Conservation (phyloP, 257 asterid species). For the Lavandula angustifolia region DNA sequence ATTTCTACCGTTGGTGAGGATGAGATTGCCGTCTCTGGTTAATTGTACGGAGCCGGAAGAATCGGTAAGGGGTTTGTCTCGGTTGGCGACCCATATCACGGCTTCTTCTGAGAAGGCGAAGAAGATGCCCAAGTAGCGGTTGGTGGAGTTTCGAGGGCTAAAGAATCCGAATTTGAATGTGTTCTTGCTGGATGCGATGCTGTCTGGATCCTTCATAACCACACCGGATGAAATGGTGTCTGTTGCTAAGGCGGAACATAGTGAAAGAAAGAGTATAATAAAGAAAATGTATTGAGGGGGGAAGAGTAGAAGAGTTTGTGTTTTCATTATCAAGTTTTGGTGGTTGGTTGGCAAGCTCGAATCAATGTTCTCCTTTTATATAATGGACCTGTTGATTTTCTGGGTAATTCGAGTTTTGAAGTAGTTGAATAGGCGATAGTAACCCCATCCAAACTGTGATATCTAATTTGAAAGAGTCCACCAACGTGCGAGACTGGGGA, state of each 20-base stretch:
- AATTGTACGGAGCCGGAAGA: background rate
- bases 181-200: background rate
- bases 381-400: no score
- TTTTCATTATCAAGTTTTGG: no score
- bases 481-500: no score
- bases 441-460: no score
- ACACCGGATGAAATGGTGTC: background rate
- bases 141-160: conserved; percentile 14
- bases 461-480: no score
- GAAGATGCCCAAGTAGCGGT: conserved; percentile 14
- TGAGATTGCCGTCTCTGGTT: conserved; percentile 15
- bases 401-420: no score
- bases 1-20: background rate
- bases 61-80: conserved; percentile 7
- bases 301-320: background rate
- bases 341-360: no score
- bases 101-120: background rate
- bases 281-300: background rate
- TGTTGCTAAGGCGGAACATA: conserved; percentile 11
- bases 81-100: conserved; percentile 15
- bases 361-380: no score
- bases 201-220: conserved; percentile 1
- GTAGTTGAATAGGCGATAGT: no score
- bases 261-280: background rate
- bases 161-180: conserved; percentile 10